These are phyloP conservation scores for Sparassis latifolia DNA, from an alignment of 1,284 basidiomycete species.

Conservation along the genomic window DNA sequence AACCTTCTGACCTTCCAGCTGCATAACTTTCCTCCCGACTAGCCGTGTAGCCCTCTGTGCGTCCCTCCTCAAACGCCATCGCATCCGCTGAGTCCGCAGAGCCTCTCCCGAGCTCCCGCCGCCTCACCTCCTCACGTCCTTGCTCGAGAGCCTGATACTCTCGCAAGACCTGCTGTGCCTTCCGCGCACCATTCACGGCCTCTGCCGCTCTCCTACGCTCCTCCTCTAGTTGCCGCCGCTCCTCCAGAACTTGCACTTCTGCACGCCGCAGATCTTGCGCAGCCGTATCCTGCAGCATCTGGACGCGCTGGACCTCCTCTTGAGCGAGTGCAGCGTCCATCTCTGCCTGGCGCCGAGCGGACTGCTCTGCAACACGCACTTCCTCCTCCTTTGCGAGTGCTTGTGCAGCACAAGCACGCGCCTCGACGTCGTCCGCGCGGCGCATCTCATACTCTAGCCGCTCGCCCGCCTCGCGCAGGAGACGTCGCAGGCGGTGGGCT, in stretches of 20 bases:
- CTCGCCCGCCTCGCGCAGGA: slow-evolving; percentile 47
- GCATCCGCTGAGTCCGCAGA: slow-evolving; percentile 36
- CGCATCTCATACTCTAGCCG: slow-evolving; percentile 52
- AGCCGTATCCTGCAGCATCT: slow-evolving; percentile 41
- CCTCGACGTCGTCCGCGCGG: slow-evolving; percentile 43
- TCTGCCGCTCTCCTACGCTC: slow-evolving; percentile 40
- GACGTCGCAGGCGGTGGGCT: slow-evolving; percentile 45
- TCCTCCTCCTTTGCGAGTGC: slow-evolving; percentile 36
- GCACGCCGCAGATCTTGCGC: slow-evolving; percentile 43
- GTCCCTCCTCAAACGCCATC: slow-evolving; percentile 31
- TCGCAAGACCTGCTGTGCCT: slow-evolving; percentile 39
- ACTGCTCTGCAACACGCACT: slow-evolving; percentile 37
- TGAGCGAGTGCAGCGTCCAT: slow-evolving; percentile 36
- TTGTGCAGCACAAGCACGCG: slow-evolving; percentile 49
- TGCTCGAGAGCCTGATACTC: slow-evolving; percentile 43
- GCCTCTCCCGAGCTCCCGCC: slow-evolving; percentile 30
- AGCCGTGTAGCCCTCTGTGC: slow-evolving; percentile 29
- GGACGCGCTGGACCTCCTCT: slow-evolving; percentile 42
- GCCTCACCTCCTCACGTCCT: slow-evolving; percentile 35
- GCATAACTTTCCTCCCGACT: slow-evolving; percentile 35
- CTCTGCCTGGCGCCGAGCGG: slow-evolving; percentile 39
- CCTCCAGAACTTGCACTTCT: slow-evolving; percentile 33
- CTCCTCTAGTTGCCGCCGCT: slow-evolving; percentile 10
- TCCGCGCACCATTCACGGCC: slow-evolving; percentile 39
- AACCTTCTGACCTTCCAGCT: slow-evolving; percentile 39